phyloP scores from a whole-genome alignment of 768 basidiomycete species.

The Trametes cinnabarina region DNA sequence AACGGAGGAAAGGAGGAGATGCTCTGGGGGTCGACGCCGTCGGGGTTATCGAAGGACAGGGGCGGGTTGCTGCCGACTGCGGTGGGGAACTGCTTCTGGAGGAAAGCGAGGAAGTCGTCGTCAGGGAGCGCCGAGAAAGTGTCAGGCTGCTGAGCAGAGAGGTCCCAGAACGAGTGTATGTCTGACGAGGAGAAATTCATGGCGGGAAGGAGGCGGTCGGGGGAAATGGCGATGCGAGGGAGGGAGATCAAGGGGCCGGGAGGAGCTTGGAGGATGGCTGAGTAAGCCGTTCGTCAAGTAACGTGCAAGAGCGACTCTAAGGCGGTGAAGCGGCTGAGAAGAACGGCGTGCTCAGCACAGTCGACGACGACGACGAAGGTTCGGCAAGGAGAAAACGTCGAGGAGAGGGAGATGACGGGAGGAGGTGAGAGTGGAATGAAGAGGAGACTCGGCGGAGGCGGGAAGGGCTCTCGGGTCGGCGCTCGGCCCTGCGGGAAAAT shows the following conservation, averaged over 20 bases:
- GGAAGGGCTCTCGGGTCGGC: slow-evolving; percentile 15
- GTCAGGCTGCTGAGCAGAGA: slow-evolving; percentile 47
- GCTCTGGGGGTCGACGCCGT: slow-evolving; percentile 59
- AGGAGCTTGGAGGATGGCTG: slow-evolving; percentile 15
- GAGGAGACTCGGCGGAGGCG: slow-evolving; percentile 10
- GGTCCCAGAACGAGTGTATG: slow-evolving; percentile 60
- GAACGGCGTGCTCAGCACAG: slow-evolving; percentile 1
- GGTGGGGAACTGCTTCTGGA: slow-evolving; percentile 71
- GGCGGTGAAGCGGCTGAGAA: neutral
- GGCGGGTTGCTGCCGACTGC: slow-evolving; percentile 23
- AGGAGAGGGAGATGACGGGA: neutral
- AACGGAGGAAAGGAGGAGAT: slow-evolving; percentile 50
- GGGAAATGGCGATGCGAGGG: slow-evolving; percentile 14
- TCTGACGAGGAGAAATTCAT: slow-evolving; percentile 50
- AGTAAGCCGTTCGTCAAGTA: slow-evolving; percentile 9
- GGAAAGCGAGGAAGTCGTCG: slow-evolving; percentile 72
- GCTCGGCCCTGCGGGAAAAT: slow-evolving; percentile 11
- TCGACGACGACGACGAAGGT: slow-evolving; percentile 1
- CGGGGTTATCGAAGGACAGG: slow-evolving; percentile 29
- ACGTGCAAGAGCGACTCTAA: slow-evolving; percentile 1
- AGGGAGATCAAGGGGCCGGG: slow-evolving; percentile 10
- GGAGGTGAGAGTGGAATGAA: slow-evolving; percentile 8
- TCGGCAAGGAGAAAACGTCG: neutral
- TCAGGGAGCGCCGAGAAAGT: slow-evolving; percentile 66
- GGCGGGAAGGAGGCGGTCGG: slow-evolving; percentile 10